Evolutionary conservation across 371 early-diverging fungal genomes (phyloP).

Genomic region (Mucor sp.): DNA sequence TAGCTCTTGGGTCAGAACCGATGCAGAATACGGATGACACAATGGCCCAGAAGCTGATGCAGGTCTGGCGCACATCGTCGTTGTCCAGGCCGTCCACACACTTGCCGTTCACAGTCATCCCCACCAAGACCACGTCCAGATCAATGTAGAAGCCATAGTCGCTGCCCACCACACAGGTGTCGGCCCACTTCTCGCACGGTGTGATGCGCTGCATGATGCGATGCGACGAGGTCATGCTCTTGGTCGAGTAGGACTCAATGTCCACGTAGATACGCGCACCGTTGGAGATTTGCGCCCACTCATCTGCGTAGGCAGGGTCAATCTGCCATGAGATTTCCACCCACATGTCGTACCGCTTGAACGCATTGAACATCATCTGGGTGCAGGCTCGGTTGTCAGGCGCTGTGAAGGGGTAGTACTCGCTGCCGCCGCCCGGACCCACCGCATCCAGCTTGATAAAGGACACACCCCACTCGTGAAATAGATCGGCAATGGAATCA

Average conservation of each 20-base stretch:
- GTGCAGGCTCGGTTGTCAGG: conserved; percentile 45
- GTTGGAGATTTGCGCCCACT: conserved; percentile 41
- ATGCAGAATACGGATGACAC: conserved; percentile 46
- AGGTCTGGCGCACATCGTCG: conserved; percentile 44
- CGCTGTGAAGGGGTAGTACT: conserved; percentile 28
- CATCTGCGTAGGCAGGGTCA: conserved; percentile 35
- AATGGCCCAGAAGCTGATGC: conserved; percentile 48
- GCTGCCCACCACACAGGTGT: conserved; percentile 25
- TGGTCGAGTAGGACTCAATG: conserved; percentile 46
- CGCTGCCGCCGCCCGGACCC: conserved; percentile 43
- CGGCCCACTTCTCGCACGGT: conserved; percentile 35
- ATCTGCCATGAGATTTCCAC: conserved; percentile 50
- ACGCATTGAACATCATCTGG: conserved; percentile 35
- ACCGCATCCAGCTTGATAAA: conserved; percentile 50
- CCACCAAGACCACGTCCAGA: conserved; percentile 44
- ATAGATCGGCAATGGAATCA: conserved; percentile 38
- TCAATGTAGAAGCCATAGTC: conserved; percentile 45
- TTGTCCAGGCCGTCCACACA: conserved; percentile 48
- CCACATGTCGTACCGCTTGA: conserved; percentile 34
- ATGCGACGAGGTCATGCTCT: conserved; percentile 43
- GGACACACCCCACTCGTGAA: conserved; percentile 40
- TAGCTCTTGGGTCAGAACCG: conserved; percentile 42
- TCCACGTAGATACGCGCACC: conserved; percentile 45
- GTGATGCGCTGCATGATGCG: conserved; percentile 48
- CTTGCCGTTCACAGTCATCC: conserved; percentile 43